Evolutionary conservation across 1,139 yeast species (phyloP).

Genomic region (Debaryomyces sp.): DNA sequence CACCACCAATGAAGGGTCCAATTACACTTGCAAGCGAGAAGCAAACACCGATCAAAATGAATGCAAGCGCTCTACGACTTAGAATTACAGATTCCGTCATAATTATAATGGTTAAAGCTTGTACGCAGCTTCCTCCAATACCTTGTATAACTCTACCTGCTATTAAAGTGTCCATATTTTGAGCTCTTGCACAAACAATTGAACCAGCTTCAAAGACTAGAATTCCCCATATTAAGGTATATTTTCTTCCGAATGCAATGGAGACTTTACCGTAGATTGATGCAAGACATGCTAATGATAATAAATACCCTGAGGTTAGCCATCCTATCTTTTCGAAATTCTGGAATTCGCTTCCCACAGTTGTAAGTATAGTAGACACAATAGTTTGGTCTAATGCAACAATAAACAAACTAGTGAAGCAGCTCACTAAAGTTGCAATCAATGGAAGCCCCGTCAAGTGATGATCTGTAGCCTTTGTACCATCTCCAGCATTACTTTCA

Average conservation of each 20-base stretch:
- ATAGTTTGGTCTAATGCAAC: slow-evolving; percentile 73
- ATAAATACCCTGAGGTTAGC: slow-evolving; percentile 61
- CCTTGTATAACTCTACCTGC: slow-evolving; percentile 76
- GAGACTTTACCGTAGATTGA: slow-evolving; percentile 66
- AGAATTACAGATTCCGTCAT: slow-evolving; percentile 64
- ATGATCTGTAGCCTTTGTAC: slow-evolving; percentile 52
- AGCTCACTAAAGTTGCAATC: slow-evolving; percentile 43
- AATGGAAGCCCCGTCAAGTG: slow-evolving; percentile 48
- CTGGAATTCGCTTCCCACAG: slow-evolving; percentile 54
- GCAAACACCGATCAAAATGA: slow-evolving; percentile 51
- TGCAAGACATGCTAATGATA: slow-evolving; percentile 57
- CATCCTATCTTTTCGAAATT: slow-evolving; percentile 60
- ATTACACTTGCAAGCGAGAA: slow-evolving; percentile 58
- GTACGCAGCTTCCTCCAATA: slow-evolving; percentile 72
- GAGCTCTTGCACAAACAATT: slow-evolving; percentile 58
- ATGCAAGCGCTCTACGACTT: slow-evolving; percentile 55
- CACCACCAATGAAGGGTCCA: slow-evolving; percentile 75
- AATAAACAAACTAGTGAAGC: slow-evolving; percentile 55
- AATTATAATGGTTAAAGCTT: slow-evolving; percentile 59
- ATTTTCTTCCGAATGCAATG: slow-evolving; percentile 63
- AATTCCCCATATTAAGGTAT: slow-evolving; percentile 50
- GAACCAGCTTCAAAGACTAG: slow-evolving; percentile 65
- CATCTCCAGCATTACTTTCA: slow-evolving; percentile 61
- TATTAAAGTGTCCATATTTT: slow-evolving; percentile 60
- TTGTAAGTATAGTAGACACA: slow-evolving; percentile 57